These are phyloP conservation scores for Madurella fahalii DNA, from an alignment of 2,329 filamentous ascomycete genomes.

Conservation along the genomic window DNA sequence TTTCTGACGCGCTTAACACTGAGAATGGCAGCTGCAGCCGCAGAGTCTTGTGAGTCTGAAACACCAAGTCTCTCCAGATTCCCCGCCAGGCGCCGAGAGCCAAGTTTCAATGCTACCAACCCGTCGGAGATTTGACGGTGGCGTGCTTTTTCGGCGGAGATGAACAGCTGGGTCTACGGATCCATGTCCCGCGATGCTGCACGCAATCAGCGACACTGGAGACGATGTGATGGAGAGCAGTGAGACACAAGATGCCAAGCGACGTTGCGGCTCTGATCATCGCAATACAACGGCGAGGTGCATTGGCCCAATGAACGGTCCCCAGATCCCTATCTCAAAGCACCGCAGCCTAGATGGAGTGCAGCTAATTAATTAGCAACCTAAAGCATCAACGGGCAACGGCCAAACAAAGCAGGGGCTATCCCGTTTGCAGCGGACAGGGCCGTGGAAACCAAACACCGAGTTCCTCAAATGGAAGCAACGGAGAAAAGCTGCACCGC, in stretches of 20 bases:
- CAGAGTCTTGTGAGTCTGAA: constrained; percentile 9
- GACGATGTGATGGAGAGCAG: not conserved
- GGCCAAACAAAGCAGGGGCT: not conserved
- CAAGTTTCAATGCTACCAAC: constrained; percentile 14
- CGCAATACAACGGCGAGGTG: not conserved
- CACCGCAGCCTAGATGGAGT: not conserved
- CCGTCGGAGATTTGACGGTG: constrained; percentile 10
- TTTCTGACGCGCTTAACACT: constrained; percentile 3
- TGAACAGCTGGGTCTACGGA: not conserved
- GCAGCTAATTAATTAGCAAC: not conserved
- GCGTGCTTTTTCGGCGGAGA: not conserved
- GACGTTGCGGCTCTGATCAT: constrained; percentile 1
- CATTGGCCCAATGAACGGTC: not conserved
- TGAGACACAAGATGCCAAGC: constrained; percentile 10
- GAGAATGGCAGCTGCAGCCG: not conserved
- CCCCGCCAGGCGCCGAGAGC: constrained; percentile 1
- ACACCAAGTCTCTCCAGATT: constrained; percentile 1
- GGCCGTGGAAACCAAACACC: constrained; percentile 9
- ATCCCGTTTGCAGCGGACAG: constrained; percentile 10
- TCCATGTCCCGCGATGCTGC: not conserved
- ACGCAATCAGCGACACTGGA: not conserved
- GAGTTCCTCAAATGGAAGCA: not conserved
- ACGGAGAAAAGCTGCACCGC: not conserved
- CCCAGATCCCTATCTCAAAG: not conserved
- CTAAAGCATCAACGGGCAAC: not conserved